Evolutionary conservation across 345 rosid genomes (phyloP), one percentile per base, ranked within the genome.

Genomic region (Citrus reticulata): DNA sequence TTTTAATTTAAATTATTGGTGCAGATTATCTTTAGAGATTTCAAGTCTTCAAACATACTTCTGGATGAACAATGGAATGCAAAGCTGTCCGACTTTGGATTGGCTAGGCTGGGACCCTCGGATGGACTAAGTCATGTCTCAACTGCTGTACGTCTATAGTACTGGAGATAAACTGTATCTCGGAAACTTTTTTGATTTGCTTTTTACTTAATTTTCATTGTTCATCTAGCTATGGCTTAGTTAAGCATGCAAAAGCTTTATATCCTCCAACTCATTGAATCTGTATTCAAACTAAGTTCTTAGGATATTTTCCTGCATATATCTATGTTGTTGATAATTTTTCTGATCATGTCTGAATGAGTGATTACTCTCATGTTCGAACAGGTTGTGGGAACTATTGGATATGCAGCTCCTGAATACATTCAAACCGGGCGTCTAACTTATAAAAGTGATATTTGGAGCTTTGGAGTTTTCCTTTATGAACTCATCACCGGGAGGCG

Each of bases 331-430:
- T 22, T 39, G 70, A 70, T 46, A 6, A 49, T 46, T 70, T 7
- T 19, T 30, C 66, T 13, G 22, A 30, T 63, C 17, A 63, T 29
- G 30, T 29, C 34, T 29, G 19, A 42, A 6, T 4, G 30, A n/a
- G 59, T 70, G 22, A 59, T 57, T 64, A 35, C 20, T 74, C 58
- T 70, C 68, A 40, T 77, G 42, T 74, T 11, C 57, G 49, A 59
- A 68, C 89, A 92, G 98, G 93, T 92, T 37, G 99, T 92, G 11
- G 98, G 98, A 69, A 96, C 98, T 8, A 92, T 93, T 22, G 99
- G 99, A 68, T 96, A 96, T 79, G 97, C 98, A 78, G 99, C 98
- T 1, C 98, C 98, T 0, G 99, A 93, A 76, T 93, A 93, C 83
- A 83, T 93, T 51, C 95, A 88, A 79, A 96, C 98, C 0, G 97